Conservation (phyloP, 2,329 filamentous ascomycete genomes). For the Cercospora beticola region DNA sequence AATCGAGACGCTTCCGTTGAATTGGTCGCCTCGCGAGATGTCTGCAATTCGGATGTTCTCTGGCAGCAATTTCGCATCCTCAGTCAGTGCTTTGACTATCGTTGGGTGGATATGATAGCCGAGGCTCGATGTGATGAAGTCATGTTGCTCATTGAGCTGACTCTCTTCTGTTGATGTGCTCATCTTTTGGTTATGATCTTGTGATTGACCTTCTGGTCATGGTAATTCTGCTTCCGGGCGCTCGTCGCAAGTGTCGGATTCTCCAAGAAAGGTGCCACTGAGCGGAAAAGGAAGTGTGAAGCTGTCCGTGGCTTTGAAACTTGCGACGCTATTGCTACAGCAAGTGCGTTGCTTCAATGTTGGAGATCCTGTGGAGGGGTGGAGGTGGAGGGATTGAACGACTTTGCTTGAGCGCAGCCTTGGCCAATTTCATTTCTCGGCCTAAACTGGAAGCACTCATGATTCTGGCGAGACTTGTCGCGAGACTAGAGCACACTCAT, state of each 20-base stretch:
- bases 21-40: slow-evolving; percentile 10
- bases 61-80: not conserved
- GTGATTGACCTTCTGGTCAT: not conserved
- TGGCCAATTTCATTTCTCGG: too few relatives aligned
- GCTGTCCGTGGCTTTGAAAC: too few relatives aligned
- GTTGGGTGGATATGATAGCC: slow-evolving; percentile 22
- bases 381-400: too few relatives aligned
- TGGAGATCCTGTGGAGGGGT: too few relatives aligned
- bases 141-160: slow-evolving; percentile 20
- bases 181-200: not conserved
- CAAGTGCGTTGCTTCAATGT: too few relatives aligned
- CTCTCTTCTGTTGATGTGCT: slow-evolving; percentile 1
- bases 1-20: not conserved
- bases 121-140: slow-evolving; percentile 19
- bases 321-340: too few relatives aligned
- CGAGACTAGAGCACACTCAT: too few relatives aligned
- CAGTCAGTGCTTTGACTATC: slow-evolving; percentile 11
- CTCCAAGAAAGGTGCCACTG: not conserved
- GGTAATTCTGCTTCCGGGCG: not conserved
- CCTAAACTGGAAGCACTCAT: too few relatives aligned
- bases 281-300: too few relatives aligned
- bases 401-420: too few relatives aligned
- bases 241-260: not conserved
- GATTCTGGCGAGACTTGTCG: too few relatives aligned
- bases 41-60: slow-evolving; percentile 12